Base-by-base conservation (phyloP, 148 eudicot genomes). In the Camellia sinensis region DNA sequence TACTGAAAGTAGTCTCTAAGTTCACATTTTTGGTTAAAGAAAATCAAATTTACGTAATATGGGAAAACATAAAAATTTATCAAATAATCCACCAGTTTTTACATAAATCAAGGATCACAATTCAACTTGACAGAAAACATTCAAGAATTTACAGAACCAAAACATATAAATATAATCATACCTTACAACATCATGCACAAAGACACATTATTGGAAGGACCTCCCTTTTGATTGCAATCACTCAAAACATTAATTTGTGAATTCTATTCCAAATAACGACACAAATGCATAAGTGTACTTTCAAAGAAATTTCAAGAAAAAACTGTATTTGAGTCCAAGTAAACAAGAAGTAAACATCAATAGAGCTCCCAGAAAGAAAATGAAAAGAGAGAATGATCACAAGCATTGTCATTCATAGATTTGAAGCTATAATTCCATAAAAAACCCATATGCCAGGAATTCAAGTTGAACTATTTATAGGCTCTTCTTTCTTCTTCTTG, bases 381-480 rank as follows among this genome's bases (percentile, higher is more conserved):
- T 4, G 29, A 22, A 14, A 15, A 29, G 6, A 13, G 22, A 46
- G 12, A 7, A 10, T n/a, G 56, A 4, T 11, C 59, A 77, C 22
- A 29, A 22, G 70, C 59, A 77, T 65, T 29, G 52, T 17, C 61
- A 22, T 50, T 52, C 41, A 52, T 77, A 44, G 17, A 66, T 17
- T 37, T 50, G 60, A 66, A 52, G 37, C 19, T 14, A 17, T 0
- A 76, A 21, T 45, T 43, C 74, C 44, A 78, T 37, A 80, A 71
- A 59, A 75, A 78, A 29, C 54, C 71, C 75, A 67, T 60, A 62
- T 60, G 79, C 76, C 74, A 73, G 75, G 66, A 82, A 66, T 60
- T 48, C 62, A 70, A 74, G 50, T 74, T 80, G 59, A 73, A 71
- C 63, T 80, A 82, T 82, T 80, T 84, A 85, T 84, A 67, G 59